Conservation (phyloP, 2,329 filamentous ascomycete genomes). For the Neofusicoccum umdonicola region DNA sequence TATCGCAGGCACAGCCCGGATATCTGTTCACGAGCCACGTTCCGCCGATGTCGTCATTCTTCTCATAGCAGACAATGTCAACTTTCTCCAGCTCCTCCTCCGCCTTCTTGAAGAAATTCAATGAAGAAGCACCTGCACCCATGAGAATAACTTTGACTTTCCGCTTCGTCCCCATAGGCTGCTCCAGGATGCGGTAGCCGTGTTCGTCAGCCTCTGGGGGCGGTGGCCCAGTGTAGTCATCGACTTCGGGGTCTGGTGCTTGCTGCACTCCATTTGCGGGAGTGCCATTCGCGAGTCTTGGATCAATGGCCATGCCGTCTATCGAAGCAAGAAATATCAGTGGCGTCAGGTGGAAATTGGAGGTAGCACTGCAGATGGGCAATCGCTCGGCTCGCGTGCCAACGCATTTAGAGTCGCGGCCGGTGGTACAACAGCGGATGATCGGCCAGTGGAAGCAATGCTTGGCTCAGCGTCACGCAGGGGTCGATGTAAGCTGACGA, state of each 20-base stretch:
- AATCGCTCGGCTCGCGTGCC: background rate
- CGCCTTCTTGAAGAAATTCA: slow-evolving; percentile 48
- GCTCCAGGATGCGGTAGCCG: slow-evolving; percentile 44
- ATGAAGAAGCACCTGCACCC: slow-evolving; percentile 48
- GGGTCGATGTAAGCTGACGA: slow-evolving; percentile 8
- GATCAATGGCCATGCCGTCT: background rate
- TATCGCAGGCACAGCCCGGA: slow-evolving; percentile 44
- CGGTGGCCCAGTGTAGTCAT: slow-evolving; percentile 13
- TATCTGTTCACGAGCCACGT: slow-evolving; percentile 49
- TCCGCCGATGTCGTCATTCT: slow-evolving; percentile 45
- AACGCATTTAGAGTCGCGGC: background rate
- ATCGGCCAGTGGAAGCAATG: background rate
- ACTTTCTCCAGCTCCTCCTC: slow-evolving; percentile 45
- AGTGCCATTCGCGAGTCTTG: background rate
- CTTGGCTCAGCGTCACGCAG: background rate
- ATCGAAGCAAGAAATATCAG: background rate
- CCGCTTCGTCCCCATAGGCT: slow-evolving; percentile 43
- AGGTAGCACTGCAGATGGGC: background rate
- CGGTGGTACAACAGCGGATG: background rate
- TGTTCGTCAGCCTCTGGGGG: slow-evolving; percentile 37
- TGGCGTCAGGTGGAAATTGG: background rate
- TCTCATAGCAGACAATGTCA: slow-evolving; percentile 49
- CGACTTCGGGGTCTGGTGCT: background rate
- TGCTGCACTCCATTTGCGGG: background rate
- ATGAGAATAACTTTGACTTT: slow-evolving; percentile 49